A percentile compares a stretch with the other conserved stretches of the same genome.
Conservation (phyloP, 148 eudicot species). For the Rhododendron henanense region DNA sequence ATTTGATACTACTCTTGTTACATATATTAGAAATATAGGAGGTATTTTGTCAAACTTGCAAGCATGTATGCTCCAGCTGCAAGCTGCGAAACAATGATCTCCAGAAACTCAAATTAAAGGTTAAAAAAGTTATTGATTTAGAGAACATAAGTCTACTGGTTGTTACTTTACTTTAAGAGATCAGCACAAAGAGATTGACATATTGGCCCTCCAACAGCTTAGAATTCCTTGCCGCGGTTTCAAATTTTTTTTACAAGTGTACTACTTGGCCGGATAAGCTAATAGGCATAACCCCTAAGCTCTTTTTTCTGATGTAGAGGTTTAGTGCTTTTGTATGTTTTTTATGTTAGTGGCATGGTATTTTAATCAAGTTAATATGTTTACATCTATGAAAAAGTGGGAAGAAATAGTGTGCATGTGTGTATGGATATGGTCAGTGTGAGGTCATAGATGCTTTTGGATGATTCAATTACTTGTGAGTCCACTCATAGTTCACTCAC, state of each 20-base stretch:
- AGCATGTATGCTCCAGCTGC: not conserved
- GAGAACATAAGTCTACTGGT: not conserved
- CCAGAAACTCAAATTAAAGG: not conserved
- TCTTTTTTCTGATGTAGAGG: not conserved
- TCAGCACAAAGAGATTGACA: not conserved
- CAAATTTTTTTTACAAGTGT: not conserved
- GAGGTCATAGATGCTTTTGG: not conserved
- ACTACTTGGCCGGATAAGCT: too few species aligned
- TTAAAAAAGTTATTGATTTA: not conserved
- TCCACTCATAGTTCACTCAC: not conserved
- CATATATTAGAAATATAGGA: not conserved
- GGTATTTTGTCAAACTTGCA: not conserved
- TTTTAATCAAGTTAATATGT: not conserved
- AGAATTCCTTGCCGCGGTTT: not conserved
- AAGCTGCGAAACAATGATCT: not conserved
- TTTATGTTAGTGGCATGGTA: not conserved
- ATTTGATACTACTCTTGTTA: not conserved
- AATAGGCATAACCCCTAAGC: not conserved
- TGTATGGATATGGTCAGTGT: not conserved
- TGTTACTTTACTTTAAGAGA: not conserved
- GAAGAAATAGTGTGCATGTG: not conserved
- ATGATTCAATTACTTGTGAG: not conserved
- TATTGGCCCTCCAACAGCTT: not conserved
- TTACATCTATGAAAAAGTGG: not conserved
- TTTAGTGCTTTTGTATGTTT: not conserved